Percentiles rank a stretch among this genome's conserved stretches.
Evolutionary conservation across 2,329 filamentous ascomycete species (phyloP).

Genomic region (Dactylellina cionopaga): DNA sequence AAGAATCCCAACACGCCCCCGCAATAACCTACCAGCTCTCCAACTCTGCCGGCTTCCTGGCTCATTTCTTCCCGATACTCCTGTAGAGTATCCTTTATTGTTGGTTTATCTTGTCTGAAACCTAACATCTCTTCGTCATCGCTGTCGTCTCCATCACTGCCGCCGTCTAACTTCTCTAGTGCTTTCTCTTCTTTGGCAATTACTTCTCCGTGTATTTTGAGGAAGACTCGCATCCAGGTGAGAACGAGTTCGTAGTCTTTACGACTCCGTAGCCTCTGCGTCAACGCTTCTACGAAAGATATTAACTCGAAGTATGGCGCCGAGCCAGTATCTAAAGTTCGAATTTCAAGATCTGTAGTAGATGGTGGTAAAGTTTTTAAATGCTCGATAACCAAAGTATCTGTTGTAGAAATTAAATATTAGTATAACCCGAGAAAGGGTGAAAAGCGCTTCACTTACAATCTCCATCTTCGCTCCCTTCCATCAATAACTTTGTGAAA

Average conservation of each 20-base stretch:
- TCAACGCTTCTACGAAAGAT: slow-evolving; percentile 83
- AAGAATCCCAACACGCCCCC: slow-evolving; percentile 86
- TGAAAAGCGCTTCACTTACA: slow-evolving; percentile 66
- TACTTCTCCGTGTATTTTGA: slow-evolving; percentile 77
- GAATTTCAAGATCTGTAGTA: slow-evolving; percentile 87
- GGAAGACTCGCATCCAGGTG: slow-evolving; percentile 96
- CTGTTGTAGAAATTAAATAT: slow-evolving; percentile 6
- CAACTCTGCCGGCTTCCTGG: slow-evolving; percentile 75
- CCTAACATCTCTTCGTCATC: slow-evolving; percentile 55
- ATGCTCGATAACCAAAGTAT: slow-evolving; percentile 74
- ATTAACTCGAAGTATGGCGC: slow-evolving; percentile 74
- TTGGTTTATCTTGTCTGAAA: slow-evolving; percentile 31
- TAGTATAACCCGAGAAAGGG: slow-evolving; percentile 62
- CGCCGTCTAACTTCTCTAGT: slow-evolving; percentile 45
- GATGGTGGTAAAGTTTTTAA: slow-evolving; percentile 84
- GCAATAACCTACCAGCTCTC: slow-evolving; percentile 84
- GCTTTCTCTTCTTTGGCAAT: slow-evolving; percentile 60
- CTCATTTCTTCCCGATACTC: slow-evolving; percentile 79
- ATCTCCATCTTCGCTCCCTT: slow-evolving; percentile 67
- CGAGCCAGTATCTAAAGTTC: slow-evolving; percentile 71
- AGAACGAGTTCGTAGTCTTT: slow-evolving; percentile 93
- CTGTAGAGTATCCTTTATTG: slow-evolving; percentile 66
- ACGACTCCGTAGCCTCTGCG: slow-evolving; percentile 72
- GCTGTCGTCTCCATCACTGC: slow-evolving; percentile 58
- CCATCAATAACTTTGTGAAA: slow-evolving; percentile 69